These are phyloP conservation scores for Hyphopichia pseudoburtonii DNA, from an alignment of 1,139 yeast genomes.

Conservation along the genomic window DNA sequence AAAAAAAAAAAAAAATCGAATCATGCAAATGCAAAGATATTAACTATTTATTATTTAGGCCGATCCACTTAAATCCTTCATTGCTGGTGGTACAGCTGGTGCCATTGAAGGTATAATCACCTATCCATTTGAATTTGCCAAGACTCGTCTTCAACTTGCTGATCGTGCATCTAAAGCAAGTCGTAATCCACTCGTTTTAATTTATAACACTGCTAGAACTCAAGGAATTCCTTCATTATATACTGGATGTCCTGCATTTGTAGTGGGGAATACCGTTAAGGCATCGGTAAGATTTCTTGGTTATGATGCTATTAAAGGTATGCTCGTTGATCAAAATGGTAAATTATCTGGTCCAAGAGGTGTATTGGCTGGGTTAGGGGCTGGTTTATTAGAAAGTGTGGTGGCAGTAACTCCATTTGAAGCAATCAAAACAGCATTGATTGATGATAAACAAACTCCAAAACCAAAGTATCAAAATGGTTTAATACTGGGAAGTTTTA, in stretches of 20 bases:
- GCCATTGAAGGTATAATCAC: conserved; percentile 89
- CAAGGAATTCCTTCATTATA: conserved; percentile 84
- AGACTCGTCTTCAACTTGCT: conserved; percentile 84
- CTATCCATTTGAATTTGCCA: conserved; percentile 96
- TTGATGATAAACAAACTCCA: conserved; percentile 81
- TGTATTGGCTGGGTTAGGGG: conserved; percentile 92
- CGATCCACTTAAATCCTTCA: conserved; percentile 73
- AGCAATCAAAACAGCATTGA: conserved; percentile 92
- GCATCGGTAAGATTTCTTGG: conserved; percentile 94
- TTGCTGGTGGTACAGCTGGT: conserved; percentile 95
- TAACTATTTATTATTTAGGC: too few species aligned
- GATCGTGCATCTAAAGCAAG: conserved; percentile 68
- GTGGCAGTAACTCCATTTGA: conserved; percentile 97
- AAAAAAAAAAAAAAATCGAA: background rate
- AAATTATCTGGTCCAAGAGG: conserved; percentile 87
- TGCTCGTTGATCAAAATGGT: conserved; percentile 80
- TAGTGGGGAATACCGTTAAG: conserved; percentile 92
- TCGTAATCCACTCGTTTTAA: conserved; percentile 79
- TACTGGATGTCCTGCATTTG: conserved; percentile 98
- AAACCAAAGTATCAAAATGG: conserved; percentile 79
- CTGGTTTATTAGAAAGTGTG: conserved; percentile 88
- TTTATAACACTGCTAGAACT: conserved; percentile 66
- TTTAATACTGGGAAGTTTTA: conserved; percentile 57
- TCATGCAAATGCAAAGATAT: background rate
- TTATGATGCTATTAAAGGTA: conserved; percentile 78